Conservation (phyloP, 2,329 filamentous ascomycete species). For the Pseudogymnoascus sp. region DNA sequence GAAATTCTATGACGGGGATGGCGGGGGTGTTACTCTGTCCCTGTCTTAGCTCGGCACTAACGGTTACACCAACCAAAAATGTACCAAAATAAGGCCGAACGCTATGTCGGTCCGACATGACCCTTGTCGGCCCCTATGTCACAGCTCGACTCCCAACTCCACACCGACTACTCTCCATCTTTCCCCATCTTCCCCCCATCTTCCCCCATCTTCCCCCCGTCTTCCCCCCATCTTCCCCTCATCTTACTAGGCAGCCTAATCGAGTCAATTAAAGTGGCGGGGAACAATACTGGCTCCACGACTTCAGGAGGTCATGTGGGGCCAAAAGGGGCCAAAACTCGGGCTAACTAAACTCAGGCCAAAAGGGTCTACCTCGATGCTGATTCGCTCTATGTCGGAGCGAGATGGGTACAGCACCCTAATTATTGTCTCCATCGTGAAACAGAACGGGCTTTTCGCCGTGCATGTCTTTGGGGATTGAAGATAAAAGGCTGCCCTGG, state of each 20-base stretch:
- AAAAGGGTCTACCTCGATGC: neutral
- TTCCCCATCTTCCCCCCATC: neutral
- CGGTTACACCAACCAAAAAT: neutral
- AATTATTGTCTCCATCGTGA: neutral
- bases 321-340: neutral
- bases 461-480: neutral
- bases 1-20: neutral
- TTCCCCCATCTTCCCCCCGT: neutral
- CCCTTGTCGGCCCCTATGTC: neutral
- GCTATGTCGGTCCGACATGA: neutral
- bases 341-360: neutral
- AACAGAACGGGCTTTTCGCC: neutral
- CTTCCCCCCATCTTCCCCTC: neutral
- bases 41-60: neutral
- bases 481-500: neutral
- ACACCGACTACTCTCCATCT: neutral
- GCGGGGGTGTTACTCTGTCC: neutral
- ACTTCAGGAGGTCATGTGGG: neutral
- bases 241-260: neutral
- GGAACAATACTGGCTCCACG: neutral
- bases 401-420: neutral
- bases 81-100: neutral
- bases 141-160: neutral
- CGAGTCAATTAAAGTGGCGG: neutral
- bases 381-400: neutral